A percentile compares a stretch with the other conserved stretches of the same genome.
phyloP scores from a whole-genome alignment of 2,329 filamentous ascomycete species.

The Hirsutella rhossiliensis region DNA sequence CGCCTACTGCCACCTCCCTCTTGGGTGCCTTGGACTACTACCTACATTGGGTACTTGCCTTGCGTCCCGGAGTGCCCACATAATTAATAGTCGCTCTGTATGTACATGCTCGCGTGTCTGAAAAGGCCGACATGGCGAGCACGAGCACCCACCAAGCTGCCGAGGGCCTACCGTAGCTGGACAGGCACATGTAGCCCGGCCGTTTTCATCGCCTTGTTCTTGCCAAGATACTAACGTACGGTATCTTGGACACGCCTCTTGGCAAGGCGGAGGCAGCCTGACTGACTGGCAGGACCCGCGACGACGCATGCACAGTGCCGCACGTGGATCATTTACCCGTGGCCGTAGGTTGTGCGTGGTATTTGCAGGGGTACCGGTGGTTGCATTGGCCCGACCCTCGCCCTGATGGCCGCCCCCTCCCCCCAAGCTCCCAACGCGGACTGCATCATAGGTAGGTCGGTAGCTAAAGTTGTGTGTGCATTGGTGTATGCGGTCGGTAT shows the following conservation, averaged over 20 bases:
- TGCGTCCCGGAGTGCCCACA: no score
- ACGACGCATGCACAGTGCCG: neutral
- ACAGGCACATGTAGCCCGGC: neutral
- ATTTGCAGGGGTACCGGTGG: neutral
- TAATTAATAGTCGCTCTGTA: no score
- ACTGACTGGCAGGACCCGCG: neutral
- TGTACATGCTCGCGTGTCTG: neutral
- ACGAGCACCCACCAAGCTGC: neutral
- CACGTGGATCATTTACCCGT: neutral
- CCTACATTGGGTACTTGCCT: no score
- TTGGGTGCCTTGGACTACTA: no score
- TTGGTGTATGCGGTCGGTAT: no score
- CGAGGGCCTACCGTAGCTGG: neutral
- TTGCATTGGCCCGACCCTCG: neutral
- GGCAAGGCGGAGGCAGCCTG: neutral
- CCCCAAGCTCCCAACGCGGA: no score
- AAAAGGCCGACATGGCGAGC: neutral
- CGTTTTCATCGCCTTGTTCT: neutral
- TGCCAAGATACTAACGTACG: neutral
- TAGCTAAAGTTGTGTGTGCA: no score
- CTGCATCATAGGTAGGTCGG: no score
- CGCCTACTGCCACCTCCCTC: no score
- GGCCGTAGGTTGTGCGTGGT: neutral
- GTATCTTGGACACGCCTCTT: no score
- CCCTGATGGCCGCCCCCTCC: neutral